Evolutionary conservation across 2,329 filamentous ascomycete species (phyloP), one percentile per base, ranked within the genome.

Genomic region (Zymoseptoria passerinii): DNA sequence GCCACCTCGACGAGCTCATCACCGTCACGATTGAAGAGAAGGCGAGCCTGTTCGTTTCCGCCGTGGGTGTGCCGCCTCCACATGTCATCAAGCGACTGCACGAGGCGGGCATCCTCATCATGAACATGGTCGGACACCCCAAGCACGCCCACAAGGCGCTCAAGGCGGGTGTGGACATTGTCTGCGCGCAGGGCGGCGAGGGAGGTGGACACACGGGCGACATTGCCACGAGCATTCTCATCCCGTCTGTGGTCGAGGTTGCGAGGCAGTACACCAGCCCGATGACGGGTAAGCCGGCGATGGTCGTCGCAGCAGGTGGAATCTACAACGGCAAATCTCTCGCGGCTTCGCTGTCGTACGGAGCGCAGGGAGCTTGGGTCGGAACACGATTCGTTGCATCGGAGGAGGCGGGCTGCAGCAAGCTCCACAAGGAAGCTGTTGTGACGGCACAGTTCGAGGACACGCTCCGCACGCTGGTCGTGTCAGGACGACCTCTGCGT

Each of bases 81-180:
- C 74, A 78, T 58, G 83, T 92, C 4, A 87, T 96, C 58, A 84
- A 89, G 65, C 77, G 84, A 51, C 79, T 97, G 50, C 92, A 97
- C 70, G 80, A 81, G 8, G 87, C 88, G 0, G 89, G 88, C 0
- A 88, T 97, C 48, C 71, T 95, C 59, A 81, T 96, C 40, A 96
- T 96, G 91, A 96, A 96, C 73, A 96, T 96, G 92, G 91, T 96
- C 19, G 92, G 92, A 0, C 89, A 92, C 67, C 92, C 92, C 1
- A 90, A 88, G 72, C 92, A 97, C 73, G 92, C 92, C 0, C 83
- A 87, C 72, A 96, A 96, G 77, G 92, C 92, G 2, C 78, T 97
- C 3, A 84, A 90, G 53, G 83, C 87, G 0, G 92, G 92, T 50
- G 90, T 95, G 8, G 92, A 97, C 74, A 86, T 96, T 63, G 82